phyloP scores from a whole-genome alignment of 768 basidiomycete species.

The Tephrocybe rancida region DNA sequence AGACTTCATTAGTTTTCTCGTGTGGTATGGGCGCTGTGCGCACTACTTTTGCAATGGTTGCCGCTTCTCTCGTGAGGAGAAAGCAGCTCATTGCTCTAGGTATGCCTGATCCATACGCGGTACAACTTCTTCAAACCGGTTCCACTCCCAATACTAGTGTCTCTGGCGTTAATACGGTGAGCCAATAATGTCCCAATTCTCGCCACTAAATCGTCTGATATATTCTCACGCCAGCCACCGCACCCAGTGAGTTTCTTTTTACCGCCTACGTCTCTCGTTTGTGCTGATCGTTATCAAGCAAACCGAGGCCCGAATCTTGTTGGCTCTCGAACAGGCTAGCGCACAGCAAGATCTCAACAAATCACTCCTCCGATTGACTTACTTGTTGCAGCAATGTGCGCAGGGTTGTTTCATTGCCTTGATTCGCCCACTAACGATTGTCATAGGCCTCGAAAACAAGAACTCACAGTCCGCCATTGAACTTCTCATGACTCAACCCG shows the following conservation, averaged over 20 bases:
- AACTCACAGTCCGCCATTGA: conserved; percentile 82
- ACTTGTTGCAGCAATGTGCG: conserved; percentile 79
- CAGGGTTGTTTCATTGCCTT: background rate
- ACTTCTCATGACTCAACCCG: conserved; percentile 78
- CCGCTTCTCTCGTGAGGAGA: conserved; percentile 83
- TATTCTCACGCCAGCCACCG: conserved; percentile 20
- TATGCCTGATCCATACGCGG: conserved; percentile 76
- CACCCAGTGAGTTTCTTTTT: conserved; percentile 18
- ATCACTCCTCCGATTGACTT: conserved; percentile 76
- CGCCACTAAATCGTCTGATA: background rate
- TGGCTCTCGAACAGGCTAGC: conserved; percentile 73
- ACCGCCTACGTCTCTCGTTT: background rate
- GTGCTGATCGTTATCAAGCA: conserved; percentile 30
- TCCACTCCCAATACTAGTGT: conserved; percentile 24
- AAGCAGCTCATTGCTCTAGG: conserved; percentile 71
- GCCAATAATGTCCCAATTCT: conserved; percentile 8
- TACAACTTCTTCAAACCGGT: conserved; percentile 30
- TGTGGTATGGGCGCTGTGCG: conserved; percentile 98
- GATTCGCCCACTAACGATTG: background rate
- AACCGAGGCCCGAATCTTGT: conserved; percentile 60
- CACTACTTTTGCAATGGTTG: conserved; percentile 97
- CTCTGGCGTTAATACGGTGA: conserved; percentile 53
- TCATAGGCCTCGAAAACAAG: conserved; percentile 62
- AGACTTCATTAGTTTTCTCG: conserved; percentile 87
- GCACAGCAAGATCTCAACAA: conserved; percentile 80